Evolutionary conservation across 495 filamentous ascomycete genomes (phyloP).

Genomic region (Elaphomyces granulatus): DNA sequence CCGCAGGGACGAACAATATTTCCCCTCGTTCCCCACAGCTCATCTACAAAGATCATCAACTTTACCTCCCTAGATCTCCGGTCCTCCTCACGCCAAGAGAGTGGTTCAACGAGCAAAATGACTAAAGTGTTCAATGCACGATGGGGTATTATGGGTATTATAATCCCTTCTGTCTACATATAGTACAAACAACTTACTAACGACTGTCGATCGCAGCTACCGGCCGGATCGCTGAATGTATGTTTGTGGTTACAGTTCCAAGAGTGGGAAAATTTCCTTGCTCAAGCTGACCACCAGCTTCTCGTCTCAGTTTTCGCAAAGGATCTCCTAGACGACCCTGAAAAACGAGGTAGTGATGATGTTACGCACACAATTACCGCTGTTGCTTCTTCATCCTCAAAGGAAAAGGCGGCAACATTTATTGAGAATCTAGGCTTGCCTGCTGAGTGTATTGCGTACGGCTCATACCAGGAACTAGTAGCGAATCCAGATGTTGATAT

Average conservation of each 20-base stretch:
- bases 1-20: too few relatives aligned
- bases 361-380: slow-evolving; percentile 67
- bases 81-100: too few relatives aligned
- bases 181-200: neutral
- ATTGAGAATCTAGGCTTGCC: slow-evolving; percentile 52
- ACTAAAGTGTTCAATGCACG: slow-evolving; percentile 41
- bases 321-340: slow-evolving; percentile 71
- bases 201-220: slow-evolving; percentile 38
- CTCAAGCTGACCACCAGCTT: neutral
- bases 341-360: slow-evolving; percentile 53
- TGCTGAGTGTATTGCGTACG: slow-evolving; percentile 55
- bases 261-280: neutral
- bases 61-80: too few relatives aligned
- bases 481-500: slow-evolving; percentile 68
- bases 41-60: too few relatives aligned
- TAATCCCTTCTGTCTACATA: neutral
- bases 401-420: slow-evolving; percentile 54
- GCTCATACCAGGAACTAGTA: slow-evolving; percentile 66
- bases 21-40: too few relatives aligned
- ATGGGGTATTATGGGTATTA: slow-evolving; percentile 64
- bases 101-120: too few relatives aligned
- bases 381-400: slow-evolving; percentile 66
- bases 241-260: slow-evolving; percentile 8
- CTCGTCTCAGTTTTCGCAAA: slow-evolving; percentile 49
- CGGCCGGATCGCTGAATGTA: slow-evolving; percentile 63